A percentile compares a stretch with the other conserved stretches of the same genome.
phyloP scores from a whole-genome alignment of 768 basidiomycete genomes.

The Leucocoprinus birnbaumii region DNA sequence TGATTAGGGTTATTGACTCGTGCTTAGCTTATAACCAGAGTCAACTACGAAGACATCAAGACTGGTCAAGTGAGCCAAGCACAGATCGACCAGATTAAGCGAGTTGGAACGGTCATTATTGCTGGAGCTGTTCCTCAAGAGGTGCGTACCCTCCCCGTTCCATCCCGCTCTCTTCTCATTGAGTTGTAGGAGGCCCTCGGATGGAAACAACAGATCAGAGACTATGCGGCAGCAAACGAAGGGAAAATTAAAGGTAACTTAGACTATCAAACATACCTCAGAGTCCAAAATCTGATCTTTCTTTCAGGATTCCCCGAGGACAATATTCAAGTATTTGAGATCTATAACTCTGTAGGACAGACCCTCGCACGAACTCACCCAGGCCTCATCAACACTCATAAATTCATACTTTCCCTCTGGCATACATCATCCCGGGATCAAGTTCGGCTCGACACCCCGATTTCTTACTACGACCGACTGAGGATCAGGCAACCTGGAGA shows the following conservation, averaged over 20 bases:
- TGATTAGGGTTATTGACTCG: background rate
- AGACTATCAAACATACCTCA: slow-evolving; percentile 49
- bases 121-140: slow-evolving; percentile 53
- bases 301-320: slow-evolving; percentile 59
- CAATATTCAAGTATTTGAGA: slow-evolving; percentile 70
- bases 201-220: slow-evolving; percentile 57
- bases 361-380: slow-evolving; percentile 68
- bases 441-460: slow-evolving; percentile 50
- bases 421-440: slow-evolving; percentile 38
- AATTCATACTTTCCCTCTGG: slow-evolving; percentile 57
- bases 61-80: slow-evolving; percentile 35
- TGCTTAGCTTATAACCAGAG: slow-evolving; percentile 60
- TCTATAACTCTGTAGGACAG: slow-evolving; percentile 69
- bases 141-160: slow-evolving; percentile 13
- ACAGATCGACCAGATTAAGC: slow-evolving; percentile 47
- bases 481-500: slow-evolving; percentile 75
- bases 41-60: slow-evolving; percentile 53
- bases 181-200: slow-evolving; percentile 42
- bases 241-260: slow-evolving; percentile 52
- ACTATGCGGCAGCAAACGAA: slow-evolving; percentile 56
- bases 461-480: slow-evolving; percentile 78
- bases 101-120: slow-evolving; percentile 59
- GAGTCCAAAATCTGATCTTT: slow-evolving; percentile 5
- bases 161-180: slow-evolving; percentile 42
- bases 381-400: slow-evolving; percentile 53